These are phyloP conservation scores for Vitis rotundifolia DNA, from an alignment of 164 flowering plant genomes.

Conservation along the genomic window DNA sequence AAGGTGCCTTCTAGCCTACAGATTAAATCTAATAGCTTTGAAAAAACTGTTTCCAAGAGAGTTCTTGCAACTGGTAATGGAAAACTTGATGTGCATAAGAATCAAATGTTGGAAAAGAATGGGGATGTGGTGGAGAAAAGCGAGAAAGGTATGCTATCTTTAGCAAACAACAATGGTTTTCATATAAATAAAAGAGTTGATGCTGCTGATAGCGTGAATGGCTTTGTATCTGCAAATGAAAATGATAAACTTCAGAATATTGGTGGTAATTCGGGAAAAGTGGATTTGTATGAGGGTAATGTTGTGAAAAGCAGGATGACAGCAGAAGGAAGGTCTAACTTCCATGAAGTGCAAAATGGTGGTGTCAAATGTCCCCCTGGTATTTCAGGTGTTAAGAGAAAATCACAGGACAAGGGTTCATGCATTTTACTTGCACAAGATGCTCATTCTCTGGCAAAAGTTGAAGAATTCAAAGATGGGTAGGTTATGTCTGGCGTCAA, in stretches of 20 bases:
- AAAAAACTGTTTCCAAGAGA: constrained; percentile 32
- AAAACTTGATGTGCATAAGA: constrained; percentile 26
- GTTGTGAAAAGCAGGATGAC: constrained; percentile 13
- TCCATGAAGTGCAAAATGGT: constrained; percentile 21
- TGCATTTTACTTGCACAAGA: constrained; percentile 46
- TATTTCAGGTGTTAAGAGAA: constrained; percentile 49
- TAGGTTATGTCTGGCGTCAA: constrained; percentile 33
- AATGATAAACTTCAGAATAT: constrained; percentile 25
- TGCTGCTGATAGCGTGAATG: not conserved
- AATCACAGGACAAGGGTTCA: constrained; percentile 28
- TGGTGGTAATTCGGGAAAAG: constrained; percentile 13
- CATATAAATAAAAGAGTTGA: constrained; percentile 17
- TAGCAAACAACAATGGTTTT: constrained; percentile 19
- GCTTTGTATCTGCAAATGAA: constrained; percentile 13
- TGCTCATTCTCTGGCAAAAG: constrained; percentile 37
- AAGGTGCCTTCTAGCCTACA: constrained; percentile 36
- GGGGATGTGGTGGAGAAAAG: constrained; percentile 23
- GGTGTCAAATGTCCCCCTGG: constrained; percentile 19
- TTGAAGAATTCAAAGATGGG: constrained; percentile 57
- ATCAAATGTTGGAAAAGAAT: constrained; percentile 25
- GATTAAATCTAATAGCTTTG: constrained; percentile 37
- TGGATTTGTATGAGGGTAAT: constrained; percentile 21
- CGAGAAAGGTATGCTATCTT: constrained; percentile 8
- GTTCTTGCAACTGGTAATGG: constrained; percentile 44
- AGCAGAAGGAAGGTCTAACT: constrained; percentile 18